Percentiles rank a stretch among this genome's conserved stretches.
These are phyloP conservation scores for Rubia yunnanensis DNA, from an alignment of 257 asterid genomes.

Conservation along the genomic window DNA sequence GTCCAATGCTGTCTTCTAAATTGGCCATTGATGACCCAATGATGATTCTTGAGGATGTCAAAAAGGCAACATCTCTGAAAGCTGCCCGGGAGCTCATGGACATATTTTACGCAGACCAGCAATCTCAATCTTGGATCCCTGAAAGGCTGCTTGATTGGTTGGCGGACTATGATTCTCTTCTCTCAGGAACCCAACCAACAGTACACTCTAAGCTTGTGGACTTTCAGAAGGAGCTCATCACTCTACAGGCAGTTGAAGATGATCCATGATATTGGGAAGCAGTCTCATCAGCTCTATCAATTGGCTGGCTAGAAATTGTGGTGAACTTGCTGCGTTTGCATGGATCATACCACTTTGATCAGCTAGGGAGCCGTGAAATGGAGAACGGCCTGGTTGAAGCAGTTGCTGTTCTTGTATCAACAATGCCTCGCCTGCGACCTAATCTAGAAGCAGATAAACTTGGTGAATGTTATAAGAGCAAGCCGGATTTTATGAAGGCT, in stretches of 20 bases:
- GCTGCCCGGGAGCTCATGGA: constrained; percentile 99
- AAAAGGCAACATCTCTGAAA: constrained; percentile 62
- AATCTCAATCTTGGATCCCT: constrained; percentile 73
- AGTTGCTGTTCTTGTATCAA: constrained; percentile 71
- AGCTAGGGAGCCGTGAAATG: constrained; percentile 89
- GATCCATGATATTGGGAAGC: constrained; percentile 83
- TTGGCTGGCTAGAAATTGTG: constrained; percentile 90
- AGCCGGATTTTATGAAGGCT: constrained; percentile 93
- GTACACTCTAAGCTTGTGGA: constrained; percentile 66
- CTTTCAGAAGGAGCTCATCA: constrained; percentile 62
- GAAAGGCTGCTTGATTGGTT: constrained; percentile 88
- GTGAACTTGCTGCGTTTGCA: constrained; percentile 81
- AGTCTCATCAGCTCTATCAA: constrained; percentile 76
- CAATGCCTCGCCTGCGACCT: constrained; percentile 82
- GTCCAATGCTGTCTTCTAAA: constrained; percentile 36
- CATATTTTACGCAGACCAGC: constrained; percentile 78
- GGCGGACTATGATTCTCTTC: constrained; percentile 71
- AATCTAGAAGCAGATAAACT: constrained; percentile 41
- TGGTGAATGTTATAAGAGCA: constrained; percentile 64
- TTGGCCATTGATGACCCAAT: constrained; percentile 66
- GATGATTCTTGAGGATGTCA: constrained; percentile 39
- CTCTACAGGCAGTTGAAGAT: constrained; percentile 85
- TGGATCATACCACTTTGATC: constrained; percentile 79
- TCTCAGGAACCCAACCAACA: constrained; percentile 62
- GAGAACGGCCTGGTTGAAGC: constrained; percentile 96